phyloP scores from a whole-genome alignment of 1,284 basidiomycete genomes.

The Pyrrhoderma lamaoense region DNA sequence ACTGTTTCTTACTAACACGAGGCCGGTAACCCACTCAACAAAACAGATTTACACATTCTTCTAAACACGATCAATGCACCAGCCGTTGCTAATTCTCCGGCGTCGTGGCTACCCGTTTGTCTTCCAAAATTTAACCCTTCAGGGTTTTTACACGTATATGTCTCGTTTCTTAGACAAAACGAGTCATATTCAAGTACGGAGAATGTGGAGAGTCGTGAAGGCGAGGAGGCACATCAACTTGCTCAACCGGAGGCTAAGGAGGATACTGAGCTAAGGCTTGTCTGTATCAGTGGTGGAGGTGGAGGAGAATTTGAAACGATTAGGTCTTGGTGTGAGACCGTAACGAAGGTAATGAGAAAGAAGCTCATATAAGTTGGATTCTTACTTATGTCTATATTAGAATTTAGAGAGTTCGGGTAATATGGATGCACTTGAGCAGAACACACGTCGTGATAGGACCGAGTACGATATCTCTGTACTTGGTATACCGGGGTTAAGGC shows the following conservation, averaged over 20 bases:
- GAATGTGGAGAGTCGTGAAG: background rate
- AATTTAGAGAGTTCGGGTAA: slow-evolving; percentile 56
- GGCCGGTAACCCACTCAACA: background rate
- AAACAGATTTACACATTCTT: slow-evolving; percentile 78
- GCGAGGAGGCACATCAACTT: too few relatives aligned
- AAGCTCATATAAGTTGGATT: too few relatives aligned
- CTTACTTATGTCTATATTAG: slow-evolving; percentile 27
- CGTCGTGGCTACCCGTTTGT: slow-evolving; percentile 92
- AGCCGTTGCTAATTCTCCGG: slow-evolving; percentile 62
- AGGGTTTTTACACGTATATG: slow-evolving; percentile 90
- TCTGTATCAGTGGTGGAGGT: slow-evolving; percentile 61
- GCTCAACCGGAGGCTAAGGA: background rate
- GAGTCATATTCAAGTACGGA: background rate
- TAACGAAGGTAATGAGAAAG: slow-evolving; percentile 22
- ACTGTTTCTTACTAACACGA: background rate
- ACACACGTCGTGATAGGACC: background rate
- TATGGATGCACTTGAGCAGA: slow-evolving; percentile 35
- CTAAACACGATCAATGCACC: slow-evolving; percentile 74
- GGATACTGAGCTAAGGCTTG: slow-evolving; percentile 32
- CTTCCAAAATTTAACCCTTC: slow-evolving; percentile 90
- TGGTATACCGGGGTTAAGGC: slow-evolving; percentile 80
- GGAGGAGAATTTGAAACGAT: slow-evolving; percentile 63
- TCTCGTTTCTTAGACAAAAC: slow-evolving; percentile 54
- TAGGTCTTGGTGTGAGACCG: slow-evolving; percentile 62
- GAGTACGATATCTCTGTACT: slow-evolving; percentile 64